Conservation (phyloP, 192 early-diverging fungal species). For the Obelidium mucronatum region DNA sequence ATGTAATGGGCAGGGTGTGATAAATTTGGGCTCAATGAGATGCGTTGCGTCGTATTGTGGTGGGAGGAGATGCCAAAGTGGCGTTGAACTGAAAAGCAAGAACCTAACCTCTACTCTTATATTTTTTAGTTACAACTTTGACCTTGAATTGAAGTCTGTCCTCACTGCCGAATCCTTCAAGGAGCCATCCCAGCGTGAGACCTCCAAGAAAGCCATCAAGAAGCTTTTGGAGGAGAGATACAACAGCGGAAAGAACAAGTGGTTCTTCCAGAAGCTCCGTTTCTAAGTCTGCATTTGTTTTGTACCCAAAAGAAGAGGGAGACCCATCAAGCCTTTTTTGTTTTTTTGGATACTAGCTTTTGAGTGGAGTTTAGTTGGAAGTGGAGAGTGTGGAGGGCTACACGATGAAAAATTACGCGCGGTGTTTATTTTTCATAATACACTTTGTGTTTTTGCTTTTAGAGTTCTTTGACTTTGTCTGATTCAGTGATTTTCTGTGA, state of each 20-base stretch:
- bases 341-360: neutral
- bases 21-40: too few species aligned
- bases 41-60: too few species aligned
- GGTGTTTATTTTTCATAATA: neutral
- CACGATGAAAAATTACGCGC: neutral
- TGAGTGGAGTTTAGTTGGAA: neutral
- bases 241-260: conserved; percentile 99
- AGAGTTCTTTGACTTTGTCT: neutral
- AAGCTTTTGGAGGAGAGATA: conserved; percentile 97
- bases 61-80: too few species aligned
- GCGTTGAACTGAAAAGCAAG: conserved; percentile 34
- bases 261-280: conserved; percentile 99
- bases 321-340: too few species aligned
- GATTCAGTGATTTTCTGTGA: too few species aligned
- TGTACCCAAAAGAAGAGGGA: too few species aligned
- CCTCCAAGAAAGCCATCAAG: conserved; percentile 94
- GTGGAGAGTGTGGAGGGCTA: neutral
- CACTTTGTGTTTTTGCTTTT: neutral
- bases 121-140: conserved; percentile 83
- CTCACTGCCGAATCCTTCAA: conserved; percentile 90
- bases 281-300: conserved; percentile 30
- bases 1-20: too few species aligned
- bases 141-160: conserved; percentile 92
- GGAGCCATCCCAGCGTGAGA: conserved; percentile 90
- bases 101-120: conserved; percentile 30